These are phyloP conservation scores for Phlegmacium glaucopus DNA, from an alignment of 768 basidiomycete genomes.

Conservation along the genomic window DNA sequence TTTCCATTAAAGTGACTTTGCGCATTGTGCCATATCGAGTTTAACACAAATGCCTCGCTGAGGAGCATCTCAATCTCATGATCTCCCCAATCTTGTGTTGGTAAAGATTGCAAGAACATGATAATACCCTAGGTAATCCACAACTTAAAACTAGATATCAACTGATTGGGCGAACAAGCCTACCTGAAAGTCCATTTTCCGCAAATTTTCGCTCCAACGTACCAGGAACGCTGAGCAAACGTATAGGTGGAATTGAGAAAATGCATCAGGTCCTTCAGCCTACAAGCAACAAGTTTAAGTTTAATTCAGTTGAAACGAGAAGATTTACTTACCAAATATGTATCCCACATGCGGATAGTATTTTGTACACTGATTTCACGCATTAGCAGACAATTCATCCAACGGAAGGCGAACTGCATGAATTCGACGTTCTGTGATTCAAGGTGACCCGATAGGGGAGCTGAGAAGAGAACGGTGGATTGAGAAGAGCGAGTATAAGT, in stretches of 20 bases:
- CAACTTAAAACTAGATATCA: neutral
- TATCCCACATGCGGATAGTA: constrained; percentile 99
- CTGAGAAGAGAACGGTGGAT: constrained; percentile 33
- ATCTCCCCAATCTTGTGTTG: constrained; percentile 93
- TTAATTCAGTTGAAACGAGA: neutral
- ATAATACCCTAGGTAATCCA: constrained; percentile 76
- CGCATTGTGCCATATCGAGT: constrained; percentile 90
- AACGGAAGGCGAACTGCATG: constrained; percentile 99
- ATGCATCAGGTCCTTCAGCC: constrained; percentile 97
- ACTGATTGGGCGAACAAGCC: constrained; percentile 15
- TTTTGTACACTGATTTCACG: constrained; percentile 95
- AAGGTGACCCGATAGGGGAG: constrained; percentile 84
- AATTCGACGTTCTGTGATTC: constrained; percentile 93
- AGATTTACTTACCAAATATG: constrained; percentile 77
- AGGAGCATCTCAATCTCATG: constrained; percentile 94
- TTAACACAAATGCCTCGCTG: constrained; percentile 93
- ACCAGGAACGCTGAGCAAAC: constrained; percentile 98
- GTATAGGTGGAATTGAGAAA: constrained; percentile 98
- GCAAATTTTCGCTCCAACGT: constrained; percentile 89
- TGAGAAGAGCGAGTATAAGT: neutral
- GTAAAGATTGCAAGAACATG: constrained; percentile 94
- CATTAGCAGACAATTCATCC: constrained; percentile 99
- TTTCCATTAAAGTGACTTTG: constrained; percentile 80
- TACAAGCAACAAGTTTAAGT: constrained; percentile 26
- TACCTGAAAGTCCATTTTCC: constrained; percentile 98